Evolutionary conservation across 768 basidiomycete species (phyloP).

Genomic region (Panaeolus papilionaceus): DNA sequence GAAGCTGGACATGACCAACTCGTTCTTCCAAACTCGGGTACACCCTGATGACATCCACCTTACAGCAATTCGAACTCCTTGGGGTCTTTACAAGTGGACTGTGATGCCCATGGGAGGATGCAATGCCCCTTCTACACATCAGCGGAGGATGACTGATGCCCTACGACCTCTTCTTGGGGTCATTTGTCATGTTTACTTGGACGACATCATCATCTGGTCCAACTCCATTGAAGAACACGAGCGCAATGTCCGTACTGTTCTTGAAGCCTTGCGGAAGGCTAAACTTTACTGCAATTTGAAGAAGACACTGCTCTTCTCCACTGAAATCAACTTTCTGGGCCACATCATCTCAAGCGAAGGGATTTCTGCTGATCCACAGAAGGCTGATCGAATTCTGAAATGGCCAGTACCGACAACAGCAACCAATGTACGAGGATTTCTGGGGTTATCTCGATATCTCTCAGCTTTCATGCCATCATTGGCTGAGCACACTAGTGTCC

Average conservation of each 20-base stretch:
- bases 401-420: conserved; percentile 38
- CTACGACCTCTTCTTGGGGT: conserved; percentile 40
- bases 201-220: too few relatives aligned
- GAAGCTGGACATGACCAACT: conserved; percentile 34
- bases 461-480: conserved; percentile 35
- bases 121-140: conserved; percentile 36
- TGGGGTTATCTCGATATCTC: conserved; percentile 39
- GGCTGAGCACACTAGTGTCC: too few relatives aligned
- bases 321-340: too few relatives aligned
- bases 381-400: conserved; percentile 35
- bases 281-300: too few relatives aligned
- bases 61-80: conserved; percentile 43
- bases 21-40: conserved; percentile 29
- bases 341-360: too few relatives aligned
- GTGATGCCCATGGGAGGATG: conserved; percentile 41
- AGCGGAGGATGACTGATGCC: conserved; percentile 29
- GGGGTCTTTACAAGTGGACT: conserved; percentile 44
- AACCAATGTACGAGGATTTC: conserved; percentile 36
- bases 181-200: conserved; percentile 41
- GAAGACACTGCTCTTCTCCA: conserved; percentile 22
- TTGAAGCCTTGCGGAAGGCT: too few relatives aligned
- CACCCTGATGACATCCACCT: conserved; percentile 27
- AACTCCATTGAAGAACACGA: too few relatives aligned
- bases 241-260: too few relatives aligned
- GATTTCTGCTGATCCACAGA: conserved; percentile 25